A percentile compares a stretch with the other conserved stretches of the same genome.
Conservation (phyloP, 352 stramenopile genomes). For the Phytopythium delawarense region DNA sequence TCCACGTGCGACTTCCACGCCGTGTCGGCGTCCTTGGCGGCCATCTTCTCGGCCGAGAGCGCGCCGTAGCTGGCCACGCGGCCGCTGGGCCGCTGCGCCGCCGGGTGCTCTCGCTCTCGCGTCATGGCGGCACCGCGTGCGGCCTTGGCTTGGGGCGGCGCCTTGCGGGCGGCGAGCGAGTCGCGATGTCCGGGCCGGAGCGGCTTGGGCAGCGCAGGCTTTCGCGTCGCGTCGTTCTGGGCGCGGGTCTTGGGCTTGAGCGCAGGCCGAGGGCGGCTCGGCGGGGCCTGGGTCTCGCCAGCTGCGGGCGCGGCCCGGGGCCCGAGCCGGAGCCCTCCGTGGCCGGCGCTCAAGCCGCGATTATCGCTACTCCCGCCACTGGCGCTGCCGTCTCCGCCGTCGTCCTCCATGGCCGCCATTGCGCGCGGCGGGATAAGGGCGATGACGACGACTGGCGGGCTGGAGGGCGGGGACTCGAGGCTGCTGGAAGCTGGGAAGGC, state of each 20-base stretch:
- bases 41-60: constrained; percentile 14
- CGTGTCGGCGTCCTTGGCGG: constrained; percentile 11
- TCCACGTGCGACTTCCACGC: constrained; percentile 42
- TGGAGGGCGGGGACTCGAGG: background rate
- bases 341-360: constrained; percentile 16
- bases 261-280: constrained; percentile 2
- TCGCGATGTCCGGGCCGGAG: constrained; percentile 11
- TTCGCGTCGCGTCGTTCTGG: constrained; percentile 10
- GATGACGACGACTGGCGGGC: constrained; percentile 4
- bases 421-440: background rate
- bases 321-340: background rate
- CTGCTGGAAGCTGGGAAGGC: background rate
- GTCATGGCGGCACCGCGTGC: constrained; percentile 18
- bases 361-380: constrained; percentile 29
- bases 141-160: constrained; percentile 5
- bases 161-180: constrained; percentile 9
- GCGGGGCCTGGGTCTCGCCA: constrained; percentile 7
- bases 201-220: constrained; percentile 4
- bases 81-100: constrained; percentile 1
- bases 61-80: constrained; percentile 20
- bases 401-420: constrained; percentile 23
- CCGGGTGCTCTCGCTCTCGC: constrained; percentile 6
- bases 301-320: constrained; percentile 5
- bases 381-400: constrained; percentile 21
- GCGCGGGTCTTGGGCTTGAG: constrained; percentile 12